phyloP scores from a whole-genome alignment of 2,329 filamentous ascomycete species.

The Fusarium clavum region DNA sequence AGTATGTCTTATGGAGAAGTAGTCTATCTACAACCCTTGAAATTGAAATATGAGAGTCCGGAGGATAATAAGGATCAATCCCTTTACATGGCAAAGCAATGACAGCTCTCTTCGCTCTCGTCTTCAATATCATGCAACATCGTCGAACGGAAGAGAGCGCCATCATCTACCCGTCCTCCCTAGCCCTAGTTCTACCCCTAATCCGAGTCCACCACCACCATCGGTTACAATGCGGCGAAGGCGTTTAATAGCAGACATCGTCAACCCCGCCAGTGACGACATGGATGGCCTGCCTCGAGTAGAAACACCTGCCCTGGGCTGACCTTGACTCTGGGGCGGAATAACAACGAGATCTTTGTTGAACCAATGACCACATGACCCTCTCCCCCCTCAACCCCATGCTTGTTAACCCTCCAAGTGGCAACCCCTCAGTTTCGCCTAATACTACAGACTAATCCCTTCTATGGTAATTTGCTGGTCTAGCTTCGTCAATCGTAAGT shows the following conservation, averaged over 20 bases:
- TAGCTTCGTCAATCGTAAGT: slow-evolving; percentile 6
- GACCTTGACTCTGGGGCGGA: not conserved
- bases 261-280: slow-evolving; percentile 17
- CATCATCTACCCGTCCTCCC: slow-evolving; percentile 5
- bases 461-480: not conserved
- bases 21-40: not conserved
- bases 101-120: not conserved
- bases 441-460: not conserved
- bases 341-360: not conserved
- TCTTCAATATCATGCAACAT: not conserved
- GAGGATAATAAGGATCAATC: not conserved
- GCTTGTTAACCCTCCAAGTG: slow-evolving; percentile 5
- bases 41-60: not conserved
- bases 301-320: not conserved
- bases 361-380: slow-evolving; percentile 19
- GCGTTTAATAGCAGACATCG: slow-evolving; percentile 7
- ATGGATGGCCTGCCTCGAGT: not conserved
- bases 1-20: not conserved
- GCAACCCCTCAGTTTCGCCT: not conserved
- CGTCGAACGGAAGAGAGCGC: not conserved
- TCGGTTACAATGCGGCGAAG: slow-evolving; percentile 17
- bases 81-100: not conserved
- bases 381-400: slow-evolving; percentile 1
- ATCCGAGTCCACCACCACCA: slow-evolving; percentile 1
- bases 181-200: not conserved